A percentile compares a stretch with the other conserved stretches of the same genome.
Conservation (phyloP, 2,329 filamentous ascomycete genomes). For the Talaromyces sp. region DNA sequence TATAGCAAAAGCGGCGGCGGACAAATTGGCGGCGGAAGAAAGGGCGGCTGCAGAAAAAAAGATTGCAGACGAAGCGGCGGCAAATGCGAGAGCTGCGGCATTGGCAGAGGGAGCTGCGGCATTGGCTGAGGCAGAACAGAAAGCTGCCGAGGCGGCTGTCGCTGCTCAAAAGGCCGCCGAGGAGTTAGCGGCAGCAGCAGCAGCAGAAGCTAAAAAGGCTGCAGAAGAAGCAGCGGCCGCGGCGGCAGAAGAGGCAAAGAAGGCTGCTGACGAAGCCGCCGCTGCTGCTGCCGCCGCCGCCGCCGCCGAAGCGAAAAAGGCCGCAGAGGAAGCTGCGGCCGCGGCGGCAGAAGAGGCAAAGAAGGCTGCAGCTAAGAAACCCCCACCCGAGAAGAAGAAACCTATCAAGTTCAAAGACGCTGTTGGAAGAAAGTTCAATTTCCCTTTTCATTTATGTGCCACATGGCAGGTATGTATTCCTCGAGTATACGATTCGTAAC, state of each 20-base stretch:
- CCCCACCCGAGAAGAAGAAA: conserved; percentile 57
- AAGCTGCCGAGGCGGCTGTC: conserved; percentile 41
- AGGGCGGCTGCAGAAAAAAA: conserved; percentile 39
- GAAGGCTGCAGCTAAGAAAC: conserved; percentile 44
- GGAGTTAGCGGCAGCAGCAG: conserved; percentile 29
- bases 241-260: conserved; percentile 45
- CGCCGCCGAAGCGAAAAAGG: conserved; percentile 43
- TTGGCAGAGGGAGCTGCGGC: conserved; percentile 47
- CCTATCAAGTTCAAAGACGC: conserved; percentile 90
- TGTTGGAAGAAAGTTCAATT: conserved; percentile 84
- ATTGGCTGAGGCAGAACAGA: conserved; percentile 40
- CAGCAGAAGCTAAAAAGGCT: conserved; percentile 43
- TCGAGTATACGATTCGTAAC: neutral
- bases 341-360: conserved; percentile 43
- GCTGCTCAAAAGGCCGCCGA: conserved; percentile 37
- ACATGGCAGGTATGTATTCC: conserved; percentile 66
- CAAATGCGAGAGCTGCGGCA: conserved; percentile 38
- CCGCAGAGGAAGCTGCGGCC: conserved; percentile 45
- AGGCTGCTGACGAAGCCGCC: conserved; percentile 44
- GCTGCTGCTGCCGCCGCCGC: conserved; percentile 39
- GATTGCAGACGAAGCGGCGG: conserved; percentile 39
- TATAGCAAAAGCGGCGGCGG: conserved; percentile 50
- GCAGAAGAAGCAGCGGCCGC: conserved; percentile 47
- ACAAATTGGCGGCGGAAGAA: conserved; percentile 30
- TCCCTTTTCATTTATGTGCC: conserved; percentile 78